Evolutionary conservation across 805 yeast genomes (phyloP), one percentile per base, ranked within the genome.

Genomic region (Nakazawaea laoshanensis): DNA sequence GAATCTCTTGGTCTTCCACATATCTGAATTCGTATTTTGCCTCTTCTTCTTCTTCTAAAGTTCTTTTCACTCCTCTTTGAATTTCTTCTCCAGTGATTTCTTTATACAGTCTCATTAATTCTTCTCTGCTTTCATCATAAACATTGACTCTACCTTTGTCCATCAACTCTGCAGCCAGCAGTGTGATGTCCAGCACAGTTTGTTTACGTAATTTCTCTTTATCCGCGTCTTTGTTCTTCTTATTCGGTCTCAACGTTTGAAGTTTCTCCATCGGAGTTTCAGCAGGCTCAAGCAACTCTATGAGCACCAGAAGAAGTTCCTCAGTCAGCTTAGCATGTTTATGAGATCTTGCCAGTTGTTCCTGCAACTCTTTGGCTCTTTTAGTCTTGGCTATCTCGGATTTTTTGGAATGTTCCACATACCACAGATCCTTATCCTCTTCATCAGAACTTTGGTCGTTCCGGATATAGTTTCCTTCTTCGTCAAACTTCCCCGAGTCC

Each of bases 191-290:
- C 10, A 53, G 47, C 4, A 70, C 61, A 14, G 45, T 38, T 1
- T 28, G 22, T 32, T 57, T 55, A 11, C 52, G 45, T 3, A 12
- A 4, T 27, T 17, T 14, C 6, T 8, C 21, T 27, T 27, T 18
- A 12, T 17, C 8, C 21, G 27, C 43, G 33, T 32, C 43, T 30
- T 42, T 43, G 36, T 40, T 23, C 23, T 34, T 34, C 12, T 16
- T 36, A 42, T 43, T 53, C 31, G 43, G 38, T 33, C 21, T 61
- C 38, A 53, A 55, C 40, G 62, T 59, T 42, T 44, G 70, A 21
- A 79, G 49, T 1, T 74, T 68, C 44, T 78, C 84, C 48, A 71
- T 41, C 2, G 78, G 66, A 0, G 75, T 65, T 45, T 79, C 87
- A 3, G 70, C 75, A 0, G 80, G 74, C 29, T 74, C 68, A 24